Base-by-base conservation (phyloP, 1,139 yeast species). In the Candida tetrigidarum region DNA sequence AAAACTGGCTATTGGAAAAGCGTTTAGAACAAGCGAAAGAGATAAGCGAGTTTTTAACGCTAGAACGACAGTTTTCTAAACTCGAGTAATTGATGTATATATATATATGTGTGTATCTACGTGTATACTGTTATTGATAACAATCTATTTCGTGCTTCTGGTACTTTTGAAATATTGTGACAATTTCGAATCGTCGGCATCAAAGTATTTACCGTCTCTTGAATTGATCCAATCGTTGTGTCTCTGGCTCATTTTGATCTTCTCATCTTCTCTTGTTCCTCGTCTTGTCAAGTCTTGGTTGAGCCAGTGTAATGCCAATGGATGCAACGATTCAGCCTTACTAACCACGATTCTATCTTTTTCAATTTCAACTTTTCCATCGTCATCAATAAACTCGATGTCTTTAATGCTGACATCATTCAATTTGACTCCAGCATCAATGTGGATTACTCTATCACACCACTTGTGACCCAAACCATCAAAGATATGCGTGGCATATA, bases 401-500 rank as follows among this genome's bases (percentile, higher is more conserved):
- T 60, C 45, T 10, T 48, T 43, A 51, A 59, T 55, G 9, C 55
- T 46, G 7, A 64, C 49, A 47, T 66, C 68, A 42, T 66, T 62
- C 34, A 55, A 50, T 39, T 76, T 60, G 53, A 67, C 37, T 0
- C 98, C 98, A 44, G 81, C 78, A 54, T 80, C 82, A 56, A 93
- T 71, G 64, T 93, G 98, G n/a, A 86, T 75, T 10, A 93, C 73
- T 44, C 85, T 74, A 42, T 95, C 88, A 38, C 97, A 96, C 97
- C 98, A 93, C 39, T 71, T 68, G 34, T 64, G 65, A 14, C 89
- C 90, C 49, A 93, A 76, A 0, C 99, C 99, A 59, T 93, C 99
- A 63, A 93, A 93, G 42, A 93, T 93, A 60, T 93, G 99, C 0
- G 99, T 93, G 1, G 99, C 99, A 62, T 93, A 93, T 5, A 93